Evolutionary conservation across 345 rosid genomes (phyloP).

Genomic region (Xanthoceras sorbifolium): DNA sequence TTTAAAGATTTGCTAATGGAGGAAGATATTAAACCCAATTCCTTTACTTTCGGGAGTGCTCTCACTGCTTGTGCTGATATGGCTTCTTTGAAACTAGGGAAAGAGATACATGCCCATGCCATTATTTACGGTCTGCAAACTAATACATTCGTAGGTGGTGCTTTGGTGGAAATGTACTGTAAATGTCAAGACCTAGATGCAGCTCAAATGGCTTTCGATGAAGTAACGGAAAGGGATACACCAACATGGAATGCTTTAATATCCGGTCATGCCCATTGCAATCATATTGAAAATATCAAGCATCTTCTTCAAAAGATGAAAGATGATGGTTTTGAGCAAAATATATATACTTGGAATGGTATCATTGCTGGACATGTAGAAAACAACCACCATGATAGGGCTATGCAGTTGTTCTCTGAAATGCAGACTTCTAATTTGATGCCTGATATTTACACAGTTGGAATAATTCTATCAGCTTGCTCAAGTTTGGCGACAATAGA

Average conservation of each 20-base stretch:
- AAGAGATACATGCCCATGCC: constrained; percentile 49
- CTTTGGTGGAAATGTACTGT: constrained; percentile 59
- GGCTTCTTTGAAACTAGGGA: constrained; percentile 42
- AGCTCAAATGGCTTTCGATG: constrained; percentile 47
- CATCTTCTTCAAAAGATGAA: constrained; percentile 41
- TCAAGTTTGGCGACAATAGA: constrained; percentile 48
- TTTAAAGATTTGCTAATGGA: constrained; percentile 38
- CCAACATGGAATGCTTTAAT: constrained; percentile 60
- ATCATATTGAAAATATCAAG: constrained; percentile 32
- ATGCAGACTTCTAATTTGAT: constrained; percentile 34
- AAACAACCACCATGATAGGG: constrained; percentile 43
- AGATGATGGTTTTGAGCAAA: constrained; percentile 55
- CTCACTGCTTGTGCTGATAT: constrained; percentile 58
- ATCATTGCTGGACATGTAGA: constrained; percentile 53
- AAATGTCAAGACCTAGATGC: constrained; percentile 38
- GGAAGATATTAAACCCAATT: constrained; percentile 43
- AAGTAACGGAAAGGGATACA: constrained; percentile 37
- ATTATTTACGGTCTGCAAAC: constrained; percentile 48
- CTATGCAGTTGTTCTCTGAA: constrained; percentile 36
- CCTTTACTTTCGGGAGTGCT: constrained; percentile 63
- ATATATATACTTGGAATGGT: constrained; percentile 59
- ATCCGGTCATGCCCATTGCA: constrained; percentile 58
- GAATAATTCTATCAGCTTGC: constrained; percentile 53
- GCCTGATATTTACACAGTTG: constrained; percentile 53
- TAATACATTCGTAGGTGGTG: constrained; percentile 62